Evolutionary conservation across 345 rosid genomes (phyloP), one percentile per base, ranked within the genome.

Genomic region (Carallia pectinifolia): DNA sequence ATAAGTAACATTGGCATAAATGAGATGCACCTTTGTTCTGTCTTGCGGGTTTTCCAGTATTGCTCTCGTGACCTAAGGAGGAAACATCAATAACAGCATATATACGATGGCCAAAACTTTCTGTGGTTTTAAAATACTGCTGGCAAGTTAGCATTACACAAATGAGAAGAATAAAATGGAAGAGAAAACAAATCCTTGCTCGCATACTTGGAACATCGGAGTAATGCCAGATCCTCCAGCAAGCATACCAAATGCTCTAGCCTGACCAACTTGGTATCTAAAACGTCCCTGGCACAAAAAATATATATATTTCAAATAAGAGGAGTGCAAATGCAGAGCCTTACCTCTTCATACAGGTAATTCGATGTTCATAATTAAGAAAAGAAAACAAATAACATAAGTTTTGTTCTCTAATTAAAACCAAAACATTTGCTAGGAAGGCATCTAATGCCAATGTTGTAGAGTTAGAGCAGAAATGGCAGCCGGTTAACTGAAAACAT

Each of bases 141-240:
- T 40, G 47, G 13, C 12, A 40, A 10, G 12, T 12, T 10, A 40
- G 47, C 12, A 40, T 40, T 15, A 53, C 40, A 65, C 48, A 70
- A 44, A 44, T 44, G 17, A 12, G 16, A 44, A 44, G 50, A 10
- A 60, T 6, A 8, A 56, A 23, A 66, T 18, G 8, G 2, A 68
- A 8, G 61, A 9, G 6, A 2, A 4, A 2, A 4, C 48, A 40
- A 44, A 44, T 44, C 50, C 50, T 44, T 12, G 50, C 39, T 38
- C 12, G 55, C 84, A 66, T 70, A 92, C 99, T 83, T 96, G 99
- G 86, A 88, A 96, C 99, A 92, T 96, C 30, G 98, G 99, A 76
- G 99, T 92, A 76, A 96, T 96, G 77, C 99, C 99, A 74, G 99
- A 86, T 58, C 99, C 99, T 68, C 99, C 99, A 61, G 96, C 97